Conservation (phyloP, 169 alveolate genomes). For the Plasmodium malariae region DNA sequence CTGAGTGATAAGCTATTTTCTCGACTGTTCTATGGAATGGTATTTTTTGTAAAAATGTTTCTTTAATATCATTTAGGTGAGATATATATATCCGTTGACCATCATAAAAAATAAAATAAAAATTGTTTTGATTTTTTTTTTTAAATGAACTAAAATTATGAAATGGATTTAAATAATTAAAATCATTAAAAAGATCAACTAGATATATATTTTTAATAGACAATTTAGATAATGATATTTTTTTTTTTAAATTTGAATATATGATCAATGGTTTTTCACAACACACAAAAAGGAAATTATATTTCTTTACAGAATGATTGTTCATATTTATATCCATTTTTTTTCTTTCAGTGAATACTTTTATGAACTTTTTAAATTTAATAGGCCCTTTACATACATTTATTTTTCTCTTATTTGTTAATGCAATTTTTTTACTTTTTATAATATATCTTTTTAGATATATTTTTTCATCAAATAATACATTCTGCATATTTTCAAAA, state of each 20-base stretch:
- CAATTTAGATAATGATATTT: constrained; percentile 38
- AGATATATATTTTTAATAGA: constrained; percentile 60
- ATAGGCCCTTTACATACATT: constrained; percentile 35
- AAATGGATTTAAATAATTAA: constrained; percentile 67
- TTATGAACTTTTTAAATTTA: constrained; percentile 25
- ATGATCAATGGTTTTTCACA: constrained; percentile 62
- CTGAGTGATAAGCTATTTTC: constrained; percentile 64
- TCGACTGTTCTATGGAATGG: constrained; percentile 76
- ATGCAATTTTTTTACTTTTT: constrained; percentile 10
- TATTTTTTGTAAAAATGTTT: constrained; percentile 36
- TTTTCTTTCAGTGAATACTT: constrained; percentile 44
- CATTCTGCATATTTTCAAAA: constrained; percentile 35
- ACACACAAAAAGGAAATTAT: constrained; percentile 60
- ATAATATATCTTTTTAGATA: constrained; percentile 51
- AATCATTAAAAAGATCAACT: constrained; percentile 67
- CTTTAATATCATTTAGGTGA: constrained; percentile 47
- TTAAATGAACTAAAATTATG: constrained; percentile 56
- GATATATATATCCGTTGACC: constrained; percentile 45
- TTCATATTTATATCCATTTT: constrained; percentile 37
- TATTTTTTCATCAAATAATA: constrained; percentile 60
- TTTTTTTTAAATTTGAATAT: constrained; percentile 54
- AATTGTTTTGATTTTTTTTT: constrained; percentile 62
- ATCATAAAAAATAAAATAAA: constrained; percentile 60
- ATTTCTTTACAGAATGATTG: constrained; percentile 10
- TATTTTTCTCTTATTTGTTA: constrained; percentile 54